Conservation (phyloP, 306 rosid species). For the Pyrus bretschneideri region DNA sequence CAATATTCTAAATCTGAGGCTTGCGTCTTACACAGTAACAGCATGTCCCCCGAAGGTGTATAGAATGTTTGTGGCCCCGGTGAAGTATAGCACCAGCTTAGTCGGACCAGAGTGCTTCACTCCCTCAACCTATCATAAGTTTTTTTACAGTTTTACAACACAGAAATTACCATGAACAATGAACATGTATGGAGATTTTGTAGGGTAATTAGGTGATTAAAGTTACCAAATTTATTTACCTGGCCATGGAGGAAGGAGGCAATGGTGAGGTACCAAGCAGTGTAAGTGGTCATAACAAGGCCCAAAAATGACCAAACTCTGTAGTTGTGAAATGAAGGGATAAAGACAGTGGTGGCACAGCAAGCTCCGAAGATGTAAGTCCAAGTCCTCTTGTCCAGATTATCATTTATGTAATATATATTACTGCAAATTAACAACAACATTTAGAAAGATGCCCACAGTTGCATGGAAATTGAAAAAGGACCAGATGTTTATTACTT, state of each 20-base stretch:
- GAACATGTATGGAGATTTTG: not conserved
- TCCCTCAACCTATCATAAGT: slow-evolving; percentile 57
- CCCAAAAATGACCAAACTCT: slow-evolving; percentile 98
- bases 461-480: not conserved
- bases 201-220: not conserved
- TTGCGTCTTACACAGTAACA: slow-evolving; percentile 92
- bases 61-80: slow-evolving; percentile 99
- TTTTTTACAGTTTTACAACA: not conserved
- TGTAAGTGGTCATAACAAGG: slow-evolving; percentile 95
- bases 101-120: slow-evolving; percentile 91
- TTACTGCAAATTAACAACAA: slow-evolving; percentile 44
- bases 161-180: not conserved
- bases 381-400: slow-evolving; percentile 99
- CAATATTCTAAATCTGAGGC: slow-evolving; percentile 1
- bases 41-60: slow-evolving; percentile 99
- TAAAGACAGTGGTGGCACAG: slow-evolving; percentile 97
- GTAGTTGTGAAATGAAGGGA: slow-evolving; percentile 94
- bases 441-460: not conserved
- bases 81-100: slow-evolving; percentile 83
- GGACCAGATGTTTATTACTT: no score
- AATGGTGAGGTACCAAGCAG: slow-evolving; percentile 92
- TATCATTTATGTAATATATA: slow-evolving; percentile 93
- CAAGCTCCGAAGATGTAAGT: slow-evolving; percentile 98
- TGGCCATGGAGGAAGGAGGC: slow-evolving; percentile 89
- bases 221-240: slow-evolving; percentile 30